phyloP scores from a whole-genome alignment of 768 basidiomycete species.

The Calvatia gigantea region DNA sequence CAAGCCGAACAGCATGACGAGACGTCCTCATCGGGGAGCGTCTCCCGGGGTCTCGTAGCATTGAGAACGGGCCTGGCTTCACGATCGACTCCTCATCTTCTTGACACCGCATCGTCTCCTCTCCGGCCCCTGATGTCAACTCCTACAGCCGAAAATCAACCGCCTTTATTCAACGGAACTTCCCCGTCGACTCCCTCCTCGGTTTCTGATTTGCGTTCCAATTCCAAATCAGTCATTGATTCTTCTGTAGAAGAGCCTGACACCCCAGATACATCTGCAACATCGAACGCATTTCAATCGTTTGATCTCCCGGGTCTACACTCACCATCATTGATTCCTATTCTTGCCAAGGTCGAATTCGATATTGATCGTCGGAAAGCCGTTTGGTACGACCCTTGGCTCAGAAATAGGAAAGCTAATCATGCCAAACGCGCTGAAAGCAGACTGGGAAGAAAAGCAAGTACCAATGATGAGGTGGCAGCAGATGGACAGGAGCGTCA shows the following conservation, averaged over 20 bases:
- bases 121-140: conserved; percentile 49
- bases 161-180: conserved; percentile 36
- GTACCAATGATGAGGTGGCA: conserved; percentile 16
- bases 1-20: conserved; percentile 55
- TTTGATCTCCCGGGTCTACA: conserved; percentile 65
- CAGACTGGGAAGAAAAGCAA: conserved; percentile 19
- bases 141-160: conserved; percentile 29
- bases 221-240: conserved; percentile 41
- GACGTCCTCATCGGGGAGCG: conserved; percentile 31
- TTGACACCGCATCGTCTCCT: conserved; percentile 24
- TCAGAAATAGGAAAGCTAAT: conserved; percentile 58
- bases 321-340: conserved; percentile 66
- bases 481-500: conserved; percentile 22
- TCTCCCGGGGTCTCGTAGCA: conserved; percentile 33
- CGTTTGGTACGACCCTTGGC: conserved; percentile 85
- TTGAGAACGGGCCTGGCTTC: conserved; percentile 33
- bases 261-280: conserved; percentile 53
- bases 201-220: conserved; percentile 42
- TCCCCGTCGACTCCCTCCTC: conserved; percentile 56
- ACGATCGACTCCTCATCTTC: conserved; percentile 39
- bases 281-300: conserved; percentile 33
- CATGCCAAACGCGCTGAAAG: conserved; percentile 57
- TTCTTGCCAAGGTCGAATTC: conserved; percentile 94
- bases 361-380: conserved; percentile 83
- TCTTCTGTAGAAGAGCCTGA: conserved; percentile 45